phyloP scores from a whole-genome alignment of 1,139 yeast genomes.

The Yarrowia galli region DNA sequence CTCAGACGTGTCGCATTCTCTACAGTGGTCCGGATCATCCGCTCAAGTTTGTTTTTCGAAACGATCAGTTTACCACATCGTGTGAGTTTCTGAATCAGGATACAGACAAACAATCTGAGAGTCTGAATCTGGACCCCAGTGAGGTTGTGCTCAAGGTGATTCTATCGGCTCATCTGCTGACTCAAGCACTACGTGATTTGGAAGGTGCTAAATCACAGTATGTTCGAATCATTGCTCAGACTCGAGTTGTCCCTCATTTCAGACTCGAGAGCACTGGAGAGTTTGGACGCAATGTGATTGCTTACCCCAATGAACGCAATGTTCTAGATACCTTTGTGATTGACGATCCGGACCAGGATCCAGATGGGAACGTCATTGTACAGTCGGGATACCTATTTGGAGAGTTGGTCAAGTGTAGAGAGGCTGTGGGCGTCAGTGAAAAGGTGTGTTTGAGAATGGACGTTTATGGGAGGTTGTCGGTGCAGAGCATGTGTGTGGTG shows the following conservation, averaged over 20 bases:
- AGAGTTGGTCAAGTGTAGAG: constrained; percentile 45
- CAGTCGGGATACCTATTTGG: constrained; percentile 45
- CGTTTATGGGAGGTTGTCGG: constrained; percentile 47
- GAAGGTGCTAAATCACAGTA: constrained; percentile 68
- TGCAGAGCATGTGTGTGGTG: constrained; percentile 49
- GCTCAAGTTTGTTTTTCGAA: constrained; percentile 74
- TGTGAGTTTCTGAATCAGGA: constrained; percentile 68
- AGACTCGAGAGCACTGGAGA: constrained; percentile 69
- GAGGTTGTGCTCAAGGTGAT: constrained; percentile 69
- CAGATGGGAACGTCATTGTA: constrained; percentile 40
- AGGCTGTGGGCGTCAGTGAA: constrained; percentile 49
- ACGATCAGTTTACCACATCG: constrained; percentile 67
- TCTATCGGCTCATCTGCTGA: constrained; percentile 68
- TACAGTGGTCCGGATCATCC: constrained; percentile 59
- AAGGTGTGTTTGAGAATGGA: constrained; percentile 50
- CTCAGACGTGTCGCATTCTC: constrained; percentile 15
- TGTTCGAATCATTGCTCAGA: constrained; percentile 59
- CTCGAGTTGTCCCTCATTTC: constrained; percentile 46
- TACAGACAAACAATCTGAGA: constrained; percentile 42
- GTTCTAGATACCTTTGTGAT: constrained; percentile 61
- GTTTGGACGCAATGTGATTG: constrained; percentile 72
- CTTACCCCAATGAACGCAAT: constrained; percentile 69
- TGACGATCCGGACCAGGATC: constrained; percentile 41
- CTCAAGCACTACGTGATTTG: constrained; percentile 71
- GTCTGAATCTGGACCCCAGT: constrained; percentile 54